Evolutionary conservation across 176 grass and related monocot species (phyloP).

Genomic region (Saccharum spontaneum): DNA sequence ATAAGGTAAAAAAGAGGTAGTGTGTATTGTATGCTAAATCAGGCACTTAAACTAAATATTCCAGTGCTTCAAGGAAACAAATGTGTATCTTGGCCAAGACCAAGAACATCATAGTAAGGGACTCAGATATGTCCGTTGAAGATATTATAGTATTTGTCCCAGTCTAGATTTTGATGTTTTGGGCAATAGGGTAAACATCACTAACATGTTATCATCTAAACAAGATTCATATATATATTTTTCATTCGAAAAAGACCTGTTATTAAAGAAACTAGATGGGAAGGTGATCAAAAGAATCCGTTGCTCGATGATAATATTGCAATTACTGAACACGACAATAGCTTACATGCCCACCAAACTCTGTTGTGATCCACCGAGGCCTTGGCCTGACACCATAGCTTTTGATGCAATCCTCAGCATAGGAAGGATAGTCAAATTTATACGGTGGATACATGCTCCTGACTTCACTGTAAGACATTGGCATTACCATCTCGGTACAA

Average conservation of each 20-base stretch:
- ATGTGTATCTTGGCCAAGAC: not conserved
- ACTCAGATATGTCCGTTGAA: not conserved
- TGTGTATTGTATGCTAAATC: not conserved
- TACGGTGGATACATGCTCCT: conserved; percentile 81
- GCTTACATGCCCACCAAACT: conserved; percentile 98
- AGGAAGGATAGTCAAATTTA: conserved; percentile 66
- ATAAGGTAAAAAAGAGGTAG: not conserved
- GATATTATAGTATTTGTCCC: not conserved
- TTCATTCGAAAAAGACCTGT: not conserved
- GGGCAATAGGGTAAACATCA: not conserved
- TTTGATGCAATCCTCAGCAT: conserved; percentile 52
- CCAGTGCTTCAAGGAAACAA: not conserved
- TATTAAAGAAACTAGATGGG: not conserved
- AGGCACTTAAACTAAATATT: not conserved
- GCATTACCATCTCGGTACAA: conserved; percentile 99
- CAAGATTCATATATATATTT: not conserved
- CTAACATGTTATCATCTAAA: not conserved
- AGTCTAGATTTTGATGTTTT: not conserved
- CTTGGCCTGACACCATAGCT: conserved; percentile 74
- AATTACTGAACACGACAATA: not conserved
- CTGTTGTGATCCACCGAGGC: conserved; percentile 73
- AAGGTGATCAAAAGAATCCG: not conserved
- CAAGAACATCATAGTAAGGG: not conserved
- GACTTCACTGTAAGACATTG: conserved; percentile 66
- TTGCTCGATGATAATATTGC: not conserved